phyloP scores from a whole-genome alignment of 1,284 basidiomycete species.

The Apiotrichum brassicae region DNA sequence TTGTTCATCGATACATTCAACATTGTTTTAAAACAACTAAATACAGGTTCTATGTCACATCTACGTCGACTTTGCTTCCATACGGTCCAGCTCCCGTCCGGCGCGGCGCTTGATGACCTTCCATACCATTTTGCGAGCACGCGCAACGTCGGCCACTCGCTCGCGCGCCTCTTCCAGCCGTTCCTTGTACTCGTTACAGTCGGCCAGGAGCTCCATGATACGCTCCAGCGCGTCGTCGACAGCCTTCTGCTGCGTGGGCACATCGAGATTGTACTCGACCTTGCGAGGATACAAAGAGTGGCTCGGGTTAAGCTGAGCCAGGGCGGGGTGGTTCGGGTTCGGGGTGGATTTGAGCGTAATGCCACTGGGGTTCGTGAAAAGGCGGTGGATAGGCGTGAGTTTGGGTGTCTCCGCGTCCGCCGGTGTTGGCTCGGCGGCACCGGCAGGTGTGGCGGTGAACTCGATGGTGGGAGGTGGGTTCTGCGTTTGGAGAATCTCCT shows the following conservation, averaged over 20 bases:
- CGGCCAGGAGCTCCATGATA: constrained; percentile 48
- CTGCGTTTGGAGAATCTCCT: constrained; percentile 25
- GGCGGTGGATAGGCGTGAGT: constrained; percentile 39
- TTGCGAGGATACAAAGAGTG: constrained; percentile 23
- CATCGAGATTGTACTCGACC: constrained; percentile 41
- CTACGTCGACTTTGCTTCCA: constrained; percentile 13
- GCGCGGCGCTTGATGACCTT: constrained; percentile 46
- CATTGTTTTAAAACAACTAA: not conserved
- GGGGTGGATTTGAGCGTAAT: constrained; percentile 40
- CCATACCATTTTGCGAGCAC: constrained; percentile 49
- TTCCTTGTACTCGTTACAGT: constrained; percentile 51
- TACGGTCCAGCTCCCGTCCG: constrained; percentile 32
- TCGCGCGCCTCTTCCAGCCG: constrained; percentile 51
- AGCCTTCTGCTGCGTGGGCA: constrained; percentile 38
- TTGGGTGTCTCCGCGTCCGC: constrained; percentile 2
- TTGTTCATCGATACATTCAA: constrained; percentile 3
- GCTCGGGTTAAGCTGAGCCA: constrained; percentile 3
- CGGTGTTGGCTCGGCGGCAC: constrained; percentile 14
- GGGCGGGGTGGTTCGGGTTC: constrained; percentile 27
- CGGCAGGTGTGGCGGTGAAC: constrained; percentile 25
- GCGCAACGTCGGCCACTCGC: constrained; percentile 48
- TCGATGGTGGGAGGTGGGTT: constrained; percentile 25
- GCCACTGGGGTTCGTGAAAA: constrained; percentile 43
- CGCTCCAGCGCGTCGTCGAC: constrained; percentile 45
- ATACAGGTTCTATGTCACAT: not conserved